Conservation (phyloP, 2,329 filamentous ascomycete species). For the Capronia coronata region DNA sequence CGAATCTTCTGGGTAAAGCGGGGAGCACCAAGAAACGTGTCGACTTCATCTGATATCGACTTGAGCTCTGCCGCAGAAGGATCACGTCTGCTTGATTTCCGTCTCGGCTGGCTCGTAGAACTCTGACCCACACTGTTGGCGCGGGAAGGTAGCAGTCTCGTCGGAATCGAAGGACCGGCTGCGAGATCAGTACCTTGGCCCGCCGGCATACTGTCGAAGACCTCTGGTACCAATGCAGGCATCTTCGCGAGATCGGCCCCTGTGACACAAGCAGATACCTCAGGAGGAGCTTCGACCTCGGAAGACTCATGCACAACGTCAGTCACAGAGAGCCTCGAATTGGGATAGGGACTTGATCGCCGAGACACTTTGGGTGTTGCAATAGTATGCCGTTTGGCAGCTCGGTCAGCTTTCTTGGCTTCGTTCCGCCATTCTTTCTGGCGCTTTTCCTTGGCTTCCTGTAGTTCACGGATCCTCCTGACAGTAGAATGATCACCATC, state of each 20-base stretch:
- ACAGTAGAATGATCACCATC: slow-evolving; percentile 52
- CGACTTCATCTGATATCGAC: slow-evolving; percentile 81
- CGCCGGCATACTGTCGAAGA: slow-evolving; percentile 5
- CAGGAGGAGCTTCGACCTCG: slow-evolving; percentile 19
- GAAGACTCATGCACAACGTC: slow-evolving; percentile 23
- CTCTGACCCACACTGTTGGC: slow-evolving; percentile 14
- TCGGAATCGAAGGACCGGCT: slow-evolving; percentile 2
- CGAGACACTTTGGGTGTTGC: slow-evolving; percentile 20
- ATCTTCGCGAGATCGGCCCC: slow-evolving; percentile 20
- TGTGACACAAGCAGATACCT: slow-evolving; percentile 18
- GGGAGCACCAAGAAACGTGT: slow-evolving; percentile 74
- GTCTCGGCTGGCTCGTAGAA: slow-evolving; percentile 9
- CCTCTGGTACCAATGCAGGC: slow-evolving; percentile 17
- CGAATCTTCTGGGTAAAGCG: slow-evolving; percentile 80
- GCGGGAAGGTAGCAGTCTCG: slow-evolving; percentile 13
- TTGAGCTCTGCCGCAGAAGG: slow-evolving; percentile 56
- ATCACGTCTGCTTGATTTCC: slow-evolving; percentile 14
- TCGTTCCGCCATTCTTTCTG: slow-evolving; percentile 30
- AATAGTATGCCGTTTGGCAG: slow-evolving; percentile 22
- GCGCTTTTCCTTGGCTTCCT: slow-evolving; percentile 49
- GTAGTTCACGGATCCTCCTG: slow-evolving; percentile 52
- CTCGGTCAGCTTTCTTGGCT: slow-evolving; percentile 24
- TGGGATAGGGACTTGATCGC: slow-evolving; percentile 20
- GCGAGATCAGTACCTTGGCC: background rate
- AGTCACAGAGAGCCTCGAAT: slow-evolving; percentile 25